Evolutionary conservation across 768 basidiomycete genomes (phyloP), one percentile per base, ranked within the genome.

Genomic region (Boletales sp.): DNA sequence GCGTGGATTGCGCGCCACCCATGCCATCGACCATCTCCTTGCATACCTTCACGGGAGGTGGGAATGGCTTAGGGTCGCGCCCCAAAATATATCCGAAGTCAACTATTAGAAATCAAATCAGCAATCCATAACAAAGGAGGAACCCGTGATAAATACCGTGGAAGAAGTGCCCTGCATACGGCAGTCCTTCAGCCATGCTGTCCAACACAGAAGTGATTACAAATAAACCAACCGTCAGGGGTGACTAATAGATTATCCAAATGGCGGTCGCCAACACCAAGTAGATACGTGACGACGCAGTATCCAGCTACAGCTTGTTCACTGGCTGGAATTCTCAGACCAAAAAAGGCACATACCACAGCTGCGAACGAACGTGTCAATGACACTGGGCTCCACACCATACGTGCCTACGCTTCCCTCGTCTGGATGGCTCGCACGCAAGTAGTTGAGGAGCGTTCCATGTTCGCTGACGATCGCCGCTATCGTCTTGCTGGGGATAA

Each of bases 11-110:
- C 2, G 90, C 85, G 11, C 96, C 95, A n/a, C 96, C 96, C 94
- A 99, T 95, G 11, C 90, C 95, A 65, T 99, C 96, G 0, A 98
- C 92, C 96, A 98, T 99, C 65, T 98, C 96, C 63, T 95, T 94
- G 71, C 94, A 97, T 36, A 99, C 90, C 67, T 99, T 99, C 57
- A 98, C 94, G 12, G 94, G 90, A 7, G 96, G 96, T 2, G 96
- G 94, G 64, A 94, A 95, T 0, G 94, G 92, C 62, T 99, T 98
- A 0, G 96, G 96, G 64, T 98, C 96, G 3, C 94, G 86, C 3
- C 96, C 96, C 13, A 98, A 79, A 59, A 98, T 98, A 69, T 97
- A 99, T 2, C 96, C 95, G 62, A 98, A 99, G 65, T 98, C 96
- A 54, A 98, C 96, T 95, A 63, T 0, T 17, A 19, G 15, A 43